Evolutionary conservation across 805 yeast genomes (phyloP).

Genomic region (Schwanniomyces yamadae): DNA sequence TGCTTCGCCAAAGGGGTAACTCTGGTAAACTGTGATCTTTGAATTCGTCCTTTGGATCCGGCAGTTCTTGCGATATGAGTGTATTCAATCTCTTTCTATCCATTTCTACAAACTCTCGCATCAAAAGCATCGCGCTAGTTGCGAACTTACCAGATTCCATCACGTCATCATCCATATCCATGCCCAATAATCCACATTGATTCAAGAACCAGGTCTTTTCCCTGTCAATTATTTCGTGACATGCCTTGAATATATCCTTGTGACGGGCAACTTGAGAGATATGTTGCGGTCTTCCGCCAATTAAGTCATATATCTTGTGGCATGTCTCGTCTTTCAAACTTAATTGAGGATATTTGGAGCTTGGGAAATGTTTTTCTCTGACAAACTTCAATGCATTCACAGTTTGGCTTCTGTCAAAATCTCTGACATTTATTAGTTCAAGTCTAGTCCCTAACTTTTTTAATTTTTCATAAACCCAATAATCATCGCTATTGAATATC

Average conservation of each 20-base stretch:
- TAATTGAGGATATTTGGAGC: conserved; percentile 34
- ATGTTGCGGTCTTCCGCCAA: conserved; percentile 87
- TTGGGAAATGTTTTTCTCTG: conserved; percentile 41
- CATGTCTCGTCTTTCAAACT: conserved; percentile 40
- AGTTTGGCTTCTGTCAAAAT: conserved; percentile 56
- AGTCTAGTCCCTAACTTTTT: conserved; percentile 70
- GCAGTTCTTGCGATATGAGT: conserved; percentile 37
- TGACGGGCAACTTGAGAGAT: conserved; percentile 67
- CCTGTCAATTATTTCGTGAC: conserved; percentile 69
- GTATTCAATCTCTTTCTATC: conserved; percentile 42
- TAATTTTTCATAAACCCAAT: conserved; percentile 81
- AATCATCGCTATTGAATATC: conserved; percentile 78
- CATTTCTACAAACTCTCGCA: conserved; percentile 70
- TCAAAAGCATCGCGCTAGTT: conserved; percentile 68
- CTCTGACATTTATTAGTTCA: conserved; percentile 68
- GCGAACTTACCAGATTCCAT: conserved; percentile 81
- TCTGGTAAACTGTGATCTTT: conserved; percentile 62
- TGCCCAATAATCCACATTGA: conserved; percentile 76
- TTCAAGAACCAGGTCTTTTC: conserved; percentile 86
- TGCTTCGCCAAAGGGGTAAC: conserved; percentile 77
- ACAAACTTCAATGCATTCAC: conserved; percentile 52
- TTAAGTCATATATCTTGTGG: conserved; percentile 58
- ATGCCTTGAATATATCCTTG: conserved; percentile 53
- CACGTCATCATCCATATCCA: conserved; percentile 84
- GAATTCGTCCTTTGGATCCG: conserved; percentile 13